Evolutionary conservation across 2,329 filamentous ascomycete genomes (phyloP).

Genomic region (Aaosphaeria arxii): DNA sequence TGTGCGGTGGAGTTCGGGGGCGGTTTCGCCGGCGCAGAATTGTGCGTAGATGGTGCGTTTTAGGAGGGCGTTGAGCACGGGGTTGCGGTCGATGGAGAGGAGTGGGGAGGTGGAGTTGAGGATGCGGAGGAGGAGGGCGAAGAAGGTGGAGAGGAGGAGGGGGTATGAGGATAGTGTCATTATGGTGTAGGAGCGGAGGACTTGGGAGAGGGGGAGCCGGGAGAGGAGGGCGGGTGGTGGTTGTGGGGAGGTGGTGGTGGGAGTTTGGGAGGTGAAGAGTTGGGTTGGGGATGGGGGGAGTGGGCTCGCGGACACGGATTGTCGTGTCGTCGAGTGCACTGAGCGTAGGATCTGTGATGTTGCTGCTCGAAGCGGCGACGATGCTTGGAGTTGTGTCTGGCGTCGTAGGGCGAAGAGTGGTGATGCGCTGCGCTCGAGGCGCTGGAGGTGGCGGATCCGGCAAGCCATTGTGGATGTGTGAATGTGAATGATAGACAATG

Average conservation of each 20-base stretch:
- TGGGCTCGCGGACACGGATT: too few relatives aligned
- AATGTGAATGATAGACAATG: too few relatives aligned
- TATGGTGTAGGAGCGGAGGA: slow-evolving; percentile 68
- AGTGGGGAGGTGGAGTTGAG: slow-evolving; percentile 66
- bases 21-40: slow-evolving; percentile 81
- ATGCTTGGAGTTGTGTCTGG: too few relatives aligned
- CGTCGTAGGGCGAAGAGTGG: too few relatives aligned
- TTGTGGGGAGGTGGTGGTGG: slow-evolving; percentile 15
- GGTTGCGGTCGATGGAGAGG: slow-evolving; percentile 73
- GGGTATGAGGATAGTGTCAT: slow-evolving; percentile 69
- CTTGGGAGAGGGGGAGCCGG: slow-evolving; percentile 62
- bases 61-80: slow-evolving; percentile 65
- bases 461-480: too few relatives aligned
- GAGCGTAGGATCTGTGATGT: too few relatives aligned
- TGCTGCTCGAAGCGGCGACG: too few relatives aligned
- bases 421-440: too few relatives aligned
- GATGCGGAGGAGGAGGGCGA: slow-evolving; percentile 65
- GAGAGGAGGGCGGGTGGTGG: slow-evolving; percentile 48
- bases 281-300: too few relatives aligned
- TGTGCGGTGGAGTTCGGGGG: slow-evolving; percentile 59
- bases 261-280: slow-evolving; percentile 12
- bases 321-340: too few relatives aligned
- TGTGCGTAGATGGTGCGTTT: slow-evolving; percentile 87
- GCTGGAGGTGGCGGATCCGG: too few relatives aligned
- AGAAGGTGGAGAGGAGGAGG: slow-evolving; percentile 66